Evolutionary conservation across 2,329 filamentous ascomycete species (phyloP), one percentile per base, ranked within the genome.

Genomic region (Davidsoniella australis): DNA sequence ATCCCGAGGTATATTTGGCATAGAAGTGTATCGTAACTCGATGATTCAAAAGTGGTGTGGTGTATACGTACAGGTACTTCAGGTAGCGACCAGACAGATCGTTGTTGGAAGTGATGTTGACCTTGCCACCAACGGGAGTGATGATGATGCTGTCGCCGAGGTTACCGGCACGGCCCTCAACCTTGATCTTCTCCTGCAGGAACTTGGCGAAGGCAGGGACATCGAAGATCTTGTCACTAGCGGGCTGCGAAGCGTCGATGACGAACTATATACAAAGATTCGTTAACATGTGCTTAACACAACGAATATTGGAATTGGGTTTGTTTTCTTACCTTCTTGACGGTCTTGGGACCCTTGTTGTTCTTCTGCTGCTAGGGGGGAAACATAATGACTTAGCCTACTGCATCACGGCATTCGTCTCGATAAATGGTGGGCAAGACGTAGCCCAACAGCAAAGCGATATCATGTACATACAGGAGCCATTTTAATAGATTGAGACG

Each of bases 221-320:
- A 70, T 98, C 91, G 80, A 98, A 96, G 80, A 98, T 98, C 82
- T 96, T 96, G 80, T 98, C 91, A 75, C 80, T 85, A 61, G 88
- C 88, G 63, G 91, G 91, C 75, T 96, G 89, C 64, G 85, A 88
- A 70, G 88, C 89, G 76, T 98, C 94, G 85, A 98, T 96, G 76
- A 94, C 82, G 82, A 86, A 98, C 89, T 93, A 60, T 49, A 26
- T 6, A 12, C 18, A 52, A n/a, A 23, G 26, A 23, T 44, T n/a
- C 2, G 26, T 48, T 37, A 48, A 33, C 29, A 33, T 33, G 2
- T 33, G 8, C 29, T 12, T 5, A 23, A 16, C 43, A 50, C n/a
- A 12, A 33, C 9, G 8, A 12, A 41, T 48, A 17, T 2, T 8
- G n/a, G 49, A 18, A 45, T 44, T 9, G 23, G 39, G 7, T 8